phyloP scores from a whole-genome alignment of 495 filamentous ascomycete species.

The Hyphodiscus hymeniophilus region DNA sequence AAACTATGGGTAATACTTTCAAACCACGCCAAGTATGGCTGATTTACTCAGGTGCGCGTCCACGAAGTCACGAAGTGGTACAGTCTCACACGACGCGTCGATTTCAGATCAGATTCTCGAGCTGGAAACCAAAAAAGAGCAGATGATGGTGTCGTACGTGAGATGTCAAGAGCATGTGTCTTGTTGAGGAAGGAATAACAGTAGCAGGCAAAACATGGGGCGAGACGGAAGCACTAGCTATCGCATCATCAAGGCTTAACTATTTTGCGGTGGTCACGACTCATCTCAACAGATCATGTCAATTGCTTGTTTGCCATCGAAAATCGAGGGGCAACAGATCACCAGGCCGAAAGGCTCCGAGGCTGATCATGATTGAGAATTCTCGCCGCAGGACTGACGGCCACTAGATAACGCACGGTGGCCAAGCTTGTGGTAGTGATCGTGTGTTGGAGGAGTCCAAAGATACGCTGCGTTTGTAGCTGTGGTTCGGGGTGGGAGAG shows the following conservation, averaged over 20 bases:
- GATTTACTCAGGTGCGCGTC: background rate
- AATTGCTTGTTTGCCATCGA: background rate
- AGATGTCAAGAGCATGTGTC: too few species aligned
- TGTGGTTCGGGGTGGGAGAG: background rate
- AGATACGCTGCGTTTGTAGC: background rate
- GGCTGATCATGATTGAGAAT: background rate
- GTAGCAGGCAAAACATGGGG: too few species aligned
- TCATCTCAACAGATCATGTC: too few species aligned
- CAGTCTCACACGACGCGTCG: background rate
- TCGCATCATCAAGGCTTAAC: too few species aligned
- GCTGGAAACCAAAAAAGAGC: too few species aligned
- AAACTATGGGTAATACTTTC: too few species aligned
- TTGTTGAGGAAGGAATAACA: too few species aligned
- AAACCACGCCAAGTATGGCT: too few species aligned
- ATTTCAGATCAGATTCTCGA: too few species aligned
- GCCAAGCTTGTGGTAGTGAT: constrained; percentile 6
- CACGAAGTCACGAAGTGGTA: background rate
- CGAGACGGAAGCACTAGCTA: too few species aligned
- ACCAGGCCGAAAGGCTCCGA: constrained; percentile 14
- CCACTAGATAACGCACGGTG: constrained; percentile 20
- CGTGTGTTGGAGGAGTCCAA: background rate
- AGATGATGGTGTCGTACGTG: too few species aligned
- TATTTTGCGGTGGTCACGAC: too few species aligned
- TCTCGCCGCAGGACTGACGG: background rate
- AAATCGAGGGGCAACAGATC: background rate